A percentile compares a stretch with the other conserved stretches of the same genome.
phyloP scores from a whole-genome alignment of 139 green algal species.

The Chloropicon primus region DNA sequence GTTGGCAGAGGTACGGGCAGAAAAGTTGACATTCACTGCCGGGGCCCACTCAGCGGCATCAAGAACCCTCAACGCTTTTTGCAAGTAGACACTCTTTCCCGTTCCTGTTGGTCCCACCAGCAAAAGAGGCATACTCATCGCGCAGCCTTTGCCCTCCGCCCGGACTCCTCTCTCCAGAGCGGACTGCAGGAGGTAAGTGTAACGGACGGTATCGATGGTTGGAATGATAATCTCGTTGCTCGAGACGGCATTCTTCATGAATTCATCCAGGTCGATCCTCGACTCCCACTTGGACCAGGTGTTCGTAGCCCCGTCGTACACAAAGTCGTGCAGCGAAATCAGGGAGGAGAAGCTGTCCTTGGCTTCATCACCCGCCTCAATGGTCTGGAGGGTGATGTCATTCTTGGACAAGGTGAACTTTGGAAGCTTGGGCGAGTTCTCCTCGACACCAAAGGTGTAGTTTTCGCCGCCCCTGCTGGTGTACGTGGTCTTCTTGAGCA shows the following conservation, averaged over 20 bases:
- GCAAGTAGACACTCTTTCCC: conserved; percentile 41
- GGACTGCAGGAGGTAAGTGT: conserved; percentile 53
- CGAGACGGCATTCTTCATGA: background rate
- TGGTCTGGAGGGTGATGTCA: conserved; percentile 16
- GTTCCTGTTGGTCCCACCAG: conserved; percentile 55
- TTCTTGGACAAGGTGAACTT: background rate
- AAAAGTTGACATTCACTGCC: conserved; percentile 39
- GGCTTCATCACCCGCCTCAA: conserved; percentile 28
- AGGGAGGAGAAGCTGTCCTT: conserved; percentile 6
- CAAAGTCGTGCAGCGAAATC: background rate
- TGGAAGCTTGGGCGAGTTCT: conserved; percentile 25
- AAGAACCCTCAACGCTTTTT: conserved; percentile 26
- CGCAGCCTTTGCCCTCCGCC: background rate
- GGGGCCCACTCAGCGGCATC: conserved; percentile 27
- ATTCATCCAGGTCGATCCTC: background rate
- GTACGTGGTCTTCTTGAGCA: conserved; percentile 25
- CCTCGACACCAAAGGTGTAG: conserved; percentile 17
- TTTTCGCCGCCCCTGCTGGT: conserved; percentile 24
- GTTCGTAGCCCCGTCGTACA: background rate
- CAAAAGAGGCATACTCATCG: conserved; percentile 30
- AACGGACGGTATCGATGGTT: conserved; percentile 43
- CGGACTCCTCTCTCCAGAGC: conserved; percentile 19
- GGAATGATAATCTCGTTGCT: conserved; percentile 56
- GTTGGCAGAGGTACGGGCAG: conserved; percentile 26
- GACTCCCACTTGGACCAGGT: background rate